Evolutionary conservation across 2,329 filamentous ascomycete species (phyloP).

Genomic region (Mariannaea sp.): DNA sequence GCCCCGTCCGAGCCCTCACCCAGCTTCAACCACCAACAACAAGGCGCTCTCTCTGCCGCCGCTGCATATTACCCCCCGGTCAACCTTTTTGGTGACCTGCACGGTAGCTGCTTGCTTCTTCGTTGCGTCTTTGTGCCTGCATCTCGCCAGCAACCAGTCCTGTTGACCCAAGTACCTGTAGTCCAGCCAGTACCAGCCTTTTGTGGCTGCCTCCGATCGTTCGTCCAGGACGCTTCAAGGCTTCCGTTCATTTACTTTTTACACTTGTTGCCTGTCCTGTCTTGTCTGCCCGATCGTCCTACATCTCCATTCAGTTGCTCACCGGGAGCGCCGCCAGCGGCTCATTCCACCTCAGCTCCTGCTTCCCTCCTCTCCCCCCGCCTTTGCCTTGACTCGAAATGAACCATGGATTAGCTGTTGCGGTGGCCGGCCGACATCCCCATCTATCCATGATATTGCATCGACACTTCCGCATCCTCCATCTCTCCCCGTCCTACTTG

Average conservation of each 20-base stretch:
- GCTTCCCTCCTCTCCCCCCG: conserved; percentile 8
- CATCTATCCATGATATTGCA: conserved; percentile 40
- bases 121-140: conserved; percentile 25
- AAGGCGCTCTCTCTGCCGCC: conserved; percentile 14
- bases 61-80: neutral
- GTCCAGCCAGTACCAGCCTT: no score
- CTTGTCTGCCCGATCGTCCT: conserved; percentile 16
- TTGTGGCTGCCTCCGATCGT: conserved; percentile 14
- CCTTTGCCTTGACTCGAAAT: conserved; percentile 24
- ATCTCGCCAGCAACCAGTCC: conserved; percentile 24
- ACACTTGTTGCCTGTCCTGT: conserved; percentile 21
- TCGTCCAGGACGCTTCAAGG: conserved; percentile 14
- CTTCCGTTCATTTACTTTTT: conserved; percentile 21
- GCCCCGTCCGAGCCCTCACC: neutral
- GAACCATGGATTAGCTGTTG: conserved; percentile 44
- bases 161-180: neutral
- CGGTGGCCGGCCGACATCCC: conserved; percentile 40
- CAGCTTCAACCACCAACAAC: neutral
- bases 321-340: conserved; percentile 15
- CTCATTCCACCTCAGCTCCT: conserved; percentile 2
- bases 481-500: conserved; percentile 10
- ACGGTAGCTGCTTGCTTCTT: conserved; percentile 10
- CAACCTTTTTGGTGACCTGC: conserved; percentile 23
- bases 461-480: conserved; percentile 10
- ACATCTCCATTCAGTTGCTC: conserved; percentile 12